phyloP scores from a whole-genome alignment of 805 yeast species.

The Komagataella mondaviorum region DNA sequence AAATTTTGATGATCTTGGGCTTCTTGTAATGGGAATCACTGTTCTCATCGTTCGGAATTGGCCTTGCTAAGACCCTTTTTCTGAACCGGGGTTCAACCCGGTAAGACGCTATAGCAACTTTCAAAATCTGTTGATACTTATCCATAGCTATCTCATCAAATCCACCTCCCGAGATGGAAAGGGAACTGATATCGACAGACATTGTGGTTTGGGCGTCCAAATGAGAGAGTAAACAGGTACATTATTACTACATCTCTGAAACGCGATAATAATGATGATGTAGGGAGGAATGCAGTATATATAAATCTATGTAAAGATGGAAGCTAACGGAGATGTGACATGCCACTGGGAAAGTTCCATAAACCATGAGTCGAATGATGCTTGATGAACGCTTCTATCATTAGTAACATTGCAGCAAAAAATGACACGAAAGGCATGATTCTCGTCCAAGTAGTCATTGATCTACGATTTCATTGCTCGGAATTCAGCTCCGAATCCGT shows the following conservation, averaged over 20 bases:
- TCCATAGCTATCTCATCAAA: neutral
- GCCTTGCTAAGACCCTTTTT: slow-evolving; percentile 8
- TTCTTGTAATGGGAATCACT: neutral
- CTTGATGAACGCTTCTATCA: too few species aligned
- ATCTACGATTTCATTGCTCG: neutral
- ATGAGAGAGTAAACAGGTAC: neutral
- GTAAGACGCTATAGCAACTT: slow-evolving; percentile 44
- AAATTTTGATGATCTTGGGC: neutral
- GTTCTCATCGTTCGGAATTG: neutral
- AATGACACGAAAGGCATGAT: neutral
- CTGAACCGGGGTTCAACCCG: slow-evolving; percentile 52
- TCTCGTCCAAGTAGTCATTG: neutral
- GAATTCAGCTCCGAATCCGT: neutral
- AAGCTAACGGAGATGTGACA: neutral
- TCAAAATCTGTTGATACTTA: slow-evolving; percentile 25
- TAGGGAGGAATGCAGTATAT: neutral
- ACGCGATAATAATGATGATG: neutral
- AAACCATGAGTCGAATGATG: neutral
- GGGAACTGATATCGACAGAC: neutral
- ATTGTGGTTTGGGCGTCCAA: neutral
- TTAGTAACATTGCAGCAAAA: too few species aligned
- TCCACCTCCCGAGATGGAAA: neutral
- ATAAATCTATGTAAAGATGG: too few species aligned
- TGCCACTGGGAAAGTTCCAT: neutral
- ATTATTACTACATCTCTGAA: neutral